Evolutionary conservation across 2,329 filamentous ascomycete species (phyloP).

Genomic region (Colletotrichum sublineola): DNA sequence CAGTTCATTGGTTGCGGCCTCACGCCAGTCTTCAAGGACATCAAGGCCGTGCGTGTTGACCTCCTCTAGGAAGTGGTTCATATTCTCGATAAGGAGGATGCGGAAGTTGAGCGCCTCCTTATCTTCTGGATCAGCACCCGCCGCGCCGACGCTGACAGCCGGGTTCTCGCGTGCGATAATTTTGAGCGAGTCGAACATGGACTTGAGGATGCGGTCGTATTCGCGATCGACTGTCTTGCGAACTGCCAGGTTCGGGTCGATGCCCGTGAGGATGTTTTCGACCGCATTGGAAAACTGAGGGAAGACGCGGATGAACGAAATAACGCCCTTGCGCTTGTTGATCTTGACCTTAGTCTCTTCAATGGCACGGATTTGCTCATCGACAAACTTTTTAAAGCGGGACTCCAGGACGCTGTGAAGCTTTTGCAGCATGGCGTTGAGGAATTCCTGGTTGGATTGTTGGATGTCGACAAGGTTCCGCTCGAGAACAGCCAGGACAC

Average conservation of each 20-base stretch:
- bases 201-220: conserved; percentile 89
- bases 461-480: conserved; percentile 82
- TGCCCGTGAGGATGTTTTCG: conserved; percentile 82
- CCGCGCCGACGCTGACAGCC: conserved; percentile 58
- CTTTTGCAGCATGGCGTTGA: conserved; percentile 83
- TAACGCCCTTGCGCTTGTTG: conserved; percentile 97
- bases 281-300: conserved; percentile 86
- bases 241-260: conserved; percentile 71
- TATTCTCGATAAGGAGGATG: conserved; percentile 97
- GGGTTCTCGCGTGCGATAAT: conserved; percentile 86
- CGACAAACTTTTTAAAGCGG: conserved; percentile 89
- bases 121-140: conserved; percentile 77
- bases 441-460: conserved; percentile 93
- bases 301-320: conserved; percentile 94
- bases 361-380: conserved; percentile 94
- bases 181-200: conserved; percentile 97
- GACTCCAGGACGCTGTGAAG: conserved; percentile 80
- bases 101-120: conserved; percentile 98
- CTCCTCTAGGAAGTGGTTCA: conserved; percentile 97
- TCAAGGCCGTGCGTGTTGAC: conserved; percentile 81
- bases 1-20: conserved; percentile 82
- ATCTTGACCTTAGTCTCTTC: conserved; percentile 99
- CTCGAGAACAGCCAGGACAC: conserved; percentile 85
- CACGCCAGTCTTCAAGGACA: conserved; percentile 86
- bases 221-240: conserved; percentile 86